Evolutionary conservation across 306 rosid genomes (phyloP), one percentile per base, ranked within the genome.

Genomic region (Crotalaria pallida): DNA sequence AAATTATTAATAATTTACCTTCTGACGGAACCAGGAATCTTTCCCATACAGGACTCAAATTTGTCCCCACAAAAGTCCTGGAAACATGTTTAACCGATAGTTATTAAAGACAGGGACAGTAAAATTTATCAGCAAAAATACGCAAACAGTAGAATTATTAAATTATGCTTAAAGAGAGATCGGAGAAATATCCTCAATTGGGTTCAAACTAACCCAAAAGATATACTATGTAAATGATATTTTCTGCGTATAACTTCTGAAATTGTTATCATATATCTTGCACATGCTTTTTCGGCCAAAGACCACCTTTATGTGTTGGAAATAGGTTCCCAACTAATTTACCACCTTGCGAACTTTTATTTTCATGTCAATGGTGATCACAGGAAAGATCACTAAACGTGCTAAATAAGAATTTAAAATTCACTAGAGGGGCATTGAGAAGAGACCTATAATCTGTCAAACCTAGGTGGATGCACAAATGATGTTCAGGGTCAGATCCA

Each of bases 31-130:
- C 76, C 71, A 93, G 83, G 76, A 88, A 94, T 53, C 58, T 89
- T 72, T 90, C 92, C 98, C 98, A 94, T 74, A 64, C 66, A 69
- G 85, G 92, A 85, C 85, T 88, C 74, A 94, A 83, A 76, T 94
- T 94, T 78, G 97, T 90, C 43, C 98, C 98, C 47, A 88, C 81
- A 78, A 90, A 94, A 73, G 97, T 90, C 96, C 97, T 93, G 88
- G 53, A 31, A 76, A 72, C 41, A 85, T 53, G 73, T 77, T 62
- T 43, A 73, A 60, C 64, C 62, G 74, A 83, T 58, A 49, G 53
- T 60, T 57, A 58, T 49, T 43, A 67, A 43, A 61, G 21, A 17
- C 71, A 27, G 15, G 33, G 6, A 58, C 27, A 59, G 56, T 22
- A 19, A 49, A 24, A 49, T 19, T 38, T 47, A 53, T 33, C 26